Percentiles rank a stretch among this genome's conserved stretches.
These are phyloP conservation scores for Hypoxylon sp. DNA, from an alignment of 2,329 filamentous ascomycete species.

Conservation along the genomic window DNA sequence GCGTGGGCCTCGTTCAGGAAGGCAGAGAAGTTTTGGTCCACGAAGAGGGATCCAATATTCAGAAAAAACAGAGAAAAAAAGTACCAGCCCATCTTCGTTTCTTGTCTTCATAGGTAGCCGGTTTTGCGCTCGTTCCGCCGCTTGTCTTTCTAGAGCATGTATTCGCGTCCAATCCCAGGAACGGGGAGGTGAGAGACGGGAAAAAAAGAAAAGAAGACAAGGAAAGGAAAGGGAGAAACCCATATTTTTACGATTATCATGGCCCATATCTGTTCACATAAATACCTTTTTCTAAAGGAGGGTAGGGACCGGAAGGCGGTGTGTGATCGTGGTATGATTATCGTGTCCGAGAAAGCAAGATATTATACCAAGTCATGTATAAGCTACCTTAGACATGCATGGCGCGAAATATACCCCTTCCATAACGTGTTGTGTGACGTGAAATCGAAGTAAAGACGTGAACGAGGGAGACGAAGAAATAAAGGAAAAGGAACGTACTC, in stretches of 20 bases:
- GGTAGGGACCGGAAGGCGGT: neutral
- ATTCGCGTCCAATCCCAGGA: neutral
- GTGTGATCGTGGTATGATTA: too few relatives aligned
- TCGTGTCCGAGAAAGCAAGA: too few relatives aligned
- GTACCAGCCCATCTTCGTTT: constrained; percentile 18
- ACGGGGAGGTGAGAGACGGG: neutral
- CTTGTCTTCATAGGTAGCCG: too few relatives aligned
- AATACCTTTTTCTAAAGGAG: too few relatives aligned
- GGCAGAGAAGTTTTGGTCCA: neutral
- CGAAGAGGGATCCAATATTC: too few relatives aligned
- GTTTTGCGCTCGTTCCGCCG: neutral
- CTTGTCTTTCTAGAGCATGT: neutral
- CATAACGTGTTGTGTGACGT: constrained; percentile 3
- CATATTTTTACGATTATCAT: neutral
- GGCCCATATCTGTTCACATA: neutral
- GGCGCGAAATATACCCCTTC: constrained; percentile 18
- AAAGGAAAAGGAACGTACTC: neutral
- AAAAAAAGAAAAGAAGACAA: too few relatives aligned
- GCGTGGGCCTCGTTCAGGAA: too few relatives aligned
- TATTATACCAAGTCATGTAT: too few relatives aligned
- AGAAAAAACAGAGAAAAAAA: constrained; percentile 3
- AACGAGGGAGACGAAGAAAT: neutral
- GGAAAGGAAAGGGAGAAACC: neutral
- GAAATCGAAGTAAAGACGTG: neutral
- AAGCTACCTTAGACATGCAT: too few relatives aligned